Evolutionary conservation across 1,284 basidiomycete genomes (phyloP).

Genomic region (Singerocomus inundabilis): DNA sequence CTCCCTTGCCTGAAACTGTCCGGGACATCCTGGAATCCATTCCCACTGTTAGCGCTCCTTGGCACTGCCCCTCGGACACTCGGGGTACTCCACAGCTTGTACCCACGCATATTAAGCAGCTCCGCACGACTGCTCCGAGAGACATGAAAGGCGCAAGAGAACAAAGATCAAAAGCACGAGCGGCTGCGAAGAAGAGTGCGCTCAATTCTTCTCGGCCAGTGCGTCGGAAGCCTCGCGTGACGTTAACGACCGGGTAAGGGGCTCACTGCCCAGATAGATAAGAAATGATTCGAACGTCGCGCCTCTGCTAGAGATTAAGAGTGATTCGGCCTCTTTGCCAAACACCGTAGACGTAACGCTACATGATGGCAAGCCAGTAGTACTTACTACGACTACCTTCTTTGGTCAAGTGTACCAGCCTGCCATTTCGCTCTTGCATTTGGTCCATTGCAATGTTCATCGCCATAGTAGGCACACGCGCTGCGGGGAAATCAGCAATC

Average conservation of each 20-base stretch:
- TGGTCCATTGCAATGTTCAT: constrained; percentile 66
- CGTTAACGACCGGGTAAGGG: constrained; percentile 11
- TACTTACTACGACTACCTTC: not conserved
- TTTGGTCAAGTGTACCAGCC: not conserved
- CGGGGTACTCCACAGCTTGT: constrained; percentile 40
- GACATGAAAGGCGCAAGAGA: constrained; percentile 76
- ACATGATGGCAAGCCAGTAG: too few species aligned
- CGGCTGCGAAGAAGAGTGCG: constrained; percentile 38
- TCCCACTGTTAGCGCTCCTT: constrained; percentile 58
- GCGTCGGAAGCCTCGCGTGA: constrained; percentile 24
- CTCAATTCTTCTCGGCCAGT: constrained; percentile 10
- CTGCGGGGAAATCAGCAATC: constrained; percentile 79
- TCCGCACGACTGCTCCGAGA: constrained; percentile 77
- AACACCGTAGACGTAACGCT: not conserved
- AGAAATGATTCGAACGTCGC: not conserved
- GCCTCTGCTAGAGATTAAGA: not conserved
- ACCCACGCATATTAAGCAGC: constrained; percentile 82
- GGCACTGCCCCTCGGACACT: constrained; percentile 42
- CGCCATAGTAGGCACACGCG: constrained; percentile 82
- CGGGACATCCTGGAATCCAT: constrained; percentile 44
- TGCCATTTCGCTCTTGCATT: too few species aligned
- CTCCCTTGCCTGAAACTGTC: constrained; percentile 41
- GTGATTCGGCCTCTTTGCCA: not conserved
- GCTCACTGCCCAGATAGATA: too few species aligned
- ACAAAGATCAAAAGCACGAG: constrained; percentile 53